Conservation (phyloP, 306 rosid species). For the Prunus kanzakura region DNA sequence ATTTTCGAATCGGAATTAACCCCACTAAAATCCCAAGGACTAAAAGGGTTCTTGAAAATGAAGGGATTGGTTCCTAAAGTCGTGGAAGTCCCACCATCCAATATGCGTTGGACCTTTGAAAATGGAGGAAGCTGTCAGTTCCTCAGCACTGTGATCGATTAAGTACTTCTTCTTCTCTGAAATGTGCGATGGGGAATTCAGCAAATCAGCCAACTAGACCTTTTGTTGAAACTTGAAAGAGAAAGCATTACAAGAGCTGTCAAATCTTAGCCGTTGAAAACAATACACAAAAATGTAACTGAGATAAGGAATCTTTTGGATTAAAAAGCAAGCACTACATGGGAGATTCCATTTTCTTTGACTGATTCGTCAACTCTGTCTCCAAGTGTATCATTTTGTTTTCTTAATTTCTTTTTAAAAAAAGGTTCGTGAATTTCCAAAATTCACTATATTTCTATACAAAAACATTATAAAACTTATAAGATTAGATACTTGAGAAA, state of each 20-base stretch:
- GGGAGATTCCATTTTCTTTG: neutral
- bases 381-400: too few relatives aligned
- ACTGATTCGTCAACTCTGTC: too few relatives aligned
- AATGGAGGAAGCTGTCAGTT: neutral
- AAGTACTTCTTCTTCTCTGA: neutral
- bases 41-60: conserved; percentile 2
- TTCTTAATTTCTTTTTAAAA: too few relatives aligned
- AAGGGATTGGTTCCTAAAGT: conserved; percentile 8
- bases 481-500: too few relatives aligned
- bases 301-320: neutral
- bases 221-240: neutral
- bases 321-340: neutral
- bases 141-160: too few relatives aligned
- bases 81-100: conserved; percentile 10
- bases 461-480: too few relatives aligned
- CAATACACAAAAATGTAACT: neutral
- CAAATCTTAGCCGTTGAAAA: conserved; percentile 1
- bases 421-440: too few relatives aligned
- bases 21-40: too few relatives aligned
- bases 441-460: too few relatives aligned
- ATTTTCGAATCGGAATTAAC: too few relatives aligned
- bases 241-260: neutral
- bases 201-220: neutral
- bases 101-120: neutral
- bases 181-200: conserved; percentile 16